phyloP scores from a whole-genome alignment of 2,329 filamentous ascomycete genomes.

The Colletotrichum truncatum region DNA sequence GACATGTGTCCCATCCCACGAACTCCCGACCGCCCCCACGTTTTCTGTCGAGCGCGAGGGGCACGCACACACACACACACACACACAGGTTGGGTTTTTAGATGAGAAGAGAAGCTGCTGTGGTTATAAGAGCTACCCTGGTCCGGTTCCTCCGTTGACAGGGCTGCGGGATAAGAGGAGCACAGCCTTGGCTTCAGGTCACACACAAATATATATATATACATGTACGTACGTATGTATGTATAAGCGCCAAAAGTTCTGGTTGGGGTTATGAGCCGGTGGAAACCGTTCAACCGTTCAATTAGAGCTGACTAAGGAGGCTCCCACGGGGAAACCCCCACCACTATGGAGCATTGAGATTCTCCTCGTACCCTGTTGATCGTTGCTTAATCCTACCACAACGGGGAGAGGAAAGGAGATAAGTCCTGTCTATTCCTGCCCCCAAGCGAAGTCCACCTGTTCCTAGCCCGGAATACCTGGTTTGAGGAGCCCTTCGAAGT shows the following conservation, averaged over 20 bases:
- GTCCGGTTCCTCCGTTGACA: neutral
- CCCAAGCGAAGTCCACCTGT: no score
- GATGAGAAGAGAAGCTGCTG: constrained; percentile 6
- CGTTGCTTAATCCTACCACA: no score
- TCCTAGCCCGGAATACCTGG: no score
- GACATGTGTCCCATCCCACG: neutral
- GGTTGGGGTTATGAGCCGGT: neutral
- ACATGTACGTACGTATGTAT: no score
- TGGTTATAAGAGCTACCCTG: neutral
- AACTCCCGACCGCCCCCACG: constrained; percentile 8
- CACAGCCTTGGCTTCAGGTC: neutral
- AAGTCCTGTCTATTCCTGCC: neutral
- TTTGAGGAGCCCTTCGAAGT: neutral
- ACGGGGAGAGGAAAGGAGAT: no score
- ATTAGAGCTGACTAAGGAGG: neutral
- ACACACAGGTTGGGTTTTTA: neutral
- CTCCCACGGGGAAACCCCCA: neutral
- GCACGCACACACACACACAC: neutral
- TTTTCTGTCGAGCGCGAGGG: constrained; percentile 9
- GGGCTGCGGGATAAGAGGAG: constrained; percentile 16
- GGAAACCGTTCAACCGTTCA: constrained; percentile 1
- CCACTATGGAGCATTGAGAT: no score
- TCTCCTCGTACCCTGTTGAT: no score
- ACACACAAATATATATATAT: no score
- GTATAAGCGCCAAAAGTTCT: no score